A percentile compares a stretch with the other conserved stretches of the same genome.
These are phyloP conservation scores for Choricystis sp. DNA, from an alignment of 139 green algal genomes.

Conservation along the genomic window DNA sequence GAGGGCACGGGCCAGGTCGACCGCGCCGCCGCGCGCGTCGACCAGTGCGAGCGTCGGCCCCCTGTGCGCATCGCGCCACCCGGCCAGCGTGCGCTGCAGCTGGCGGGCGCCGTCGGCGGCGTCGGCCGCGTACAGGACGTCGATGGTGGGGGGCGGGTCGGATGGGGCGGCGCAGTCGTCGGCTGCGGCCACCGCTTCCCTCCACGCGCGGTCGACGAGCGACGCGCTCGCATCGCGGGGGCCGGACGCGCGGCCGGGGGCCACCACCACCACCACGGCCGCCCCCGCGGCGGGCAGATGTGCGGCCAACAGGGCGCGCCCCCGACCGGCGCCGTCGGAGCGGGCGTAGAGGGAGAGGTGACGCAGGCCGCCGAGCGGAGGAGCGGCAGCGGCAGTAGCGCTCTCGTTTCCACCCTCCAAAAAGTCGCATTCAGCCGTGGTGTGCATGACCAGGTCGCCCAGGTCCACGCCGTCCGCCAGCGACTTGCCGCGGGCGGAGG, in stretches of 20 bases:
- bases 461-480: constrained; percentile 40
- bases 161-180: background rate
- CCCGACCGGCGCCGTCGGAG: constrained; percentile 14
- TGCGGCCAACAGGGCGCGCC: constrained; percentile 34
- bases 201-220: constrained; percentile 34
- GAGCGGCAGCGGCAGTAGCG: constrained; percentile 17
- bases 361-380: constrained; percentile 14
- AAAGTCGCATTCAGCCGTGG: constrained; percentile 40
- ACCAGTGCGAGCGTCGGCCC: constrained; percentile 28
- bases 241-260: too few species aligned
- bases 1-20: constrained; percentile 25
- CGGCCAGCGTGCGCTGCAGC: constrained; percentile 33
- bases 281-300: constrained; percentile 25
- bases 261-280: constrained; percentile 38
- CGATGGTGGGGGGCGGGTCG: constrained; percentile 3
- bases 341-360: constrained; percentile 54
- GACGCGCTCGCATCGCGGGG: constrained; percentile 2
- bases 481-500: constrained; percentile 12
- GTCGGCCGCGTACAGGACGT: constrained; percentile 48
- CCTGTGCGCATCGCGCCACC: constrained; percentile 5
- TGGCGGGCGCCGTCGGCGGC: constrained; percentile 22
- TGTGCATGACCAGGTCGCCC: constrained; percentile 39
- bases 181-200: constrained; percentile 18
- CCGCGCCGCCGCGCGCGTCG: constrained; percentile 10
- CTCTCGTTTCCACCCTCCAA: constrained; percentile 7